A percentile compares a stretch with the other conserved stretches of the same genome.
phyloP scores from a whole-genome alignment of 179 eudicot species.

The Silene vulgaris region DNA sequence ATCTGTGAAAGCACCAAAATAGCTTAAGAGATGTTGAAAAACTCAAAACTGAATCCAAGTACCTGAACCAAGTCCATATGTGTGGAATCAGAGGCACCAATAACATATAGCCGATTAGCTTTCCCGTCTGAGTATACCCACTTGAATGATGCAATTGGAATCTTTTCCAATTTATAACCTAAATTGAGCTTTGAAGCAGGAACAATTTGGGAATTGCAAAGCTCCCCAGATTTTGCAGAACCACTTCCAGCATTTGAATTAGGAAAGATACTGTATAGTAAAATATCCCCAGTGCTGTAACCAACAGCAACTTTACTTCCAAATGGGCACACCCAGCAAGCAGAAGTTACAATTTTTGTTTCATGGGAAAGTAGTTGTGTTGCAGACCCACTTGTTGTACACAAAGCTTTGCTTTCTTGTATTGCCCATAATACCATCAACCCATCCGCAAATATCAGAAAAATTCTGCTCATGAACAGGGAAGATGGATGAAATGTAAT shows the following conservation, averaged over 20 bases:
- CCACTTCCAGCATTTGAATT: conserved; percentile 33
- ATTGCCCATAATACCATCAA: conserved; percentile 69
- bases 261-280: conserved; percentile 50
- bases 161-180: conserved; percentile 70
- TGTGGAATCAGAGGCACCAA: conserved; percentile 50
- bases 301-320: conserved; percentile 85
- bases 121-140: conserved; percentile 74
- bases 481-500: conserved; percentile 13
- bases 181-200: conserved; percentile 72
- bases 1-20: conserved; percentile 7
- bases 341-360: conserved; percentile 67
- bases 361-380: conserved; percentile 48
- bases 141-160: conserved; percentile 62
- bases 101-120: conserved; percentile 66
- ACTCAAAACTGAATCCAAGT: conserved; percentile 19
- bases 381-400: conserved; percentile 44
- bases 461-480: conserved; percentile 48
- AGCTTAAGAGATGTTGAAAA: neutral
- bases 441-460: conserved; percentile 76
- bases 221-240: conserved; percentile 31
- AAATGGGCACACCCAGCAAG: conserved; percentile 80
- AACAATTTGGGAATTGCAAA: conserved; percentile 36
- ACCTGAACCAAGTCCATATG: conserved; percentile 78
- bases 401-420: conserved; percentile 64
- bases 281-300: conserved; percentile 76